Percentiles rank a stretch among this genome's conserved stretches.
phyloP scores from a whole-genome alignment of 208 protist genomes.

The Leishmania lainsoni region DNA sequence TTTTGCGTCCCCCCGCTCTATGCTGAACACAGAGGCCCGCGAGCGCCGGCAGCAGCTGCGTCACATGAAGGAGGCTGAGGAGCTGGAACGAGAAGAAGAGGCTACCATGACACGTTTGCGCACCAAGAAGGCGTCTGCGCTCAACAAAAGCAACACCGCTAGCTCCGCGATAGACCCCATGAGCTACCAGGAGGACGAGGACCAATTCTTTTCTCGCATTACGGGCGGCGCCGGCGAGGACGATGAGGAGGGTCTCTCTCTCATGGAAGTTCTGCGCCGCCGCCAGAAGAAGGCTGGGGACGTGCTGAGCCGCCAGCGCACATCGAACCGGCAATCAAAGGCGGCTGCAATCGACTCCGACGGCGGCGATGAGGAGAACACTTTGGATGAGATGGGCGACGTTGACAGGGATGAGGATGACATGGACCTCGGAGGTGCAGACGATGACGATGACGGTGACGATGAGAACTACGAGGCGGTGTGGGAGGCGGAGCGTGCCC shows the following conservation, averaged over 20 bases:
- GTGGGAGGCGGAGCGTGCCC: conserved; percentile 63
- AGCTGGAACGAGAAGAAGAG: conserved; percentile 85
- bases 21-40: conserved; percentile 53
- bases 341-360: conserved; percentile 17
- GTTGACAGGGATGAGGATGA: conserved; percentile 38
- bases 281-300: conserved; percentile 47
- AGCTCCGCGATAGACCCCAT: conserved; percentile 55
- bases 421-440: conserved; percentile 22
- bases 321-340: conserved; percentile 22
- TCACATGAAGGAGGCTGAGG: conserved; percentile 68
- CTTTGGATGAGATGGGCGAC: background rate
- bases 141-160: conserved; percentile 49
- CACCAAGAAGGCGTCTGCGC: conserved; percentile 66
- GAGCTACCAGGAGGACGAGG: conserved; percentile 88
- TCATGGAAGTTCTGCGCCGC: conserved; percentile 78
- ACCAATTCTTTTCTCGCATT: conserved; percentile 91
- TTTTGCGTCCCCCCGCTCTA: conserved; percentile 36
- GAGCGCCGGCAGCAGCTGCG: conserved; percentile 70
- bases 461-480: conserved; percentile 72
- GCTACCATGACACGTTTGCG: conserved; percentile 83
- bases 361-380: conserved; percentile 1
- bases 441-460: conserved; percentile 28
- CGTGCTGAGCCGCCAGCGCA: conserved; percentile 31
- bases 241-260: conserved; percentile 60
- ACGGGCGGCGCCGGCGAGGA: conserved; percentile 33